Conservation (phyloP, 495 filamentous ascomycete genomes). For the Penicillium argentinense region DNA sequence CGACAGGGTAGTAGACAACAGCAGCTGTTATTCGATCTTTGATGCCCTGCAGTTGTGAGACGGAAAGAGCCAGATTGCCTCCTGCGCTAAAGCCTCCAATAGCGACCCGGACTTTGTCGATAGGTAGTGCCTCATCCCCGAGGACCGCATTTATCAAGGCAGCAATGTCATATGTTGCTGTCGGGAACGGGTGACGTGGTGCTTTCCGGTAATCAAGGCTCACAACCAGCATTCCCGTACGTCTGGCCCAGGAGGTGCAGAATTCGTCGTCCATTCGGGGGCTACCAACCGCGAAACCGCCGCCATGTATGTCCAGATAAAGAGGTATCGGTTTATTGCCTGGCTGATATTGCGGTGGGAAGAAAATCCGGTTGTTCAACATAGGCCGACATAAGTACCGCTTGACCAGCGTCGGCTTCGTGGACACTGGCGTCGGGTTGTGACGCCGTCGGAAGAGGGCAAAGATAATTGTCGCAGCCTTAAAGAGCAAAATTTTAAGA, state of each 20-base stretch:
- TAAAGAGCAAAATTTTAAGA: too few relatives aligned
- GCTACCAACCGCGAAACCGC: slow-evolving; percentile 31
- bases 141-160: slow-evolving; percentile 37
- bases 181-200: slow-evolving; percentile 31
- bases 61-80: slow-evolving; percentile 33
- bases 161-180: slow-evolving; percentile 25
- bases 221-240: slow-evolving; percentile 33
- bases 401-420: slow-evolving; percentile 31
- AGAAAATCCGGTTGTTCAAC: slow-evolving; percentile 34
- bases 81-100: slow-evolving; percentile 43
- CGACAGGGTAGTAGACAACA: slow-evolving; percentile 34
- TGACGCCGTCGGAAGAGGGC: slow-evolving; percentile 15
- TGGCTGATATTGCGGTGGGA: slow-evolving; percentile 27
- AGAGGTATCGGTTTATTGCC: slow-evolving; percentile 26
- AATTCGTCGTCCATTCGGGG: slow-evolving; percentile 32
- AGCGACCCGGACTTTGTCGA: slow-evolving; percentile 30
- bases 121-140: slow-evolving; percentile 29
- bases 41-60: slow-evolving; percentile 24
- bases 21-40: slow-evolving; percentile 29
- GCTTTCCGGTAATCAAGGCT: slow-evolving; percentile 38
- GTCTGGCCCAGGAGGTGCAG: slow-evolving; percentile 27
- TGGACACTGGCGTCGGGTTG: slow-evolving; percentile 7
- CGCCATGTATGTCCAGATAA: slow-evolving; percentile 41
- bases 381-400: slow-evolving; percentile 29
- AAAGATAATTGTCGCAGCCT: slow-evolving; percentile 17